Evolutionary conservation across 805 yeast species (phyloP).

Genomic region (Cyberlindnera bimundalis): DNA sequence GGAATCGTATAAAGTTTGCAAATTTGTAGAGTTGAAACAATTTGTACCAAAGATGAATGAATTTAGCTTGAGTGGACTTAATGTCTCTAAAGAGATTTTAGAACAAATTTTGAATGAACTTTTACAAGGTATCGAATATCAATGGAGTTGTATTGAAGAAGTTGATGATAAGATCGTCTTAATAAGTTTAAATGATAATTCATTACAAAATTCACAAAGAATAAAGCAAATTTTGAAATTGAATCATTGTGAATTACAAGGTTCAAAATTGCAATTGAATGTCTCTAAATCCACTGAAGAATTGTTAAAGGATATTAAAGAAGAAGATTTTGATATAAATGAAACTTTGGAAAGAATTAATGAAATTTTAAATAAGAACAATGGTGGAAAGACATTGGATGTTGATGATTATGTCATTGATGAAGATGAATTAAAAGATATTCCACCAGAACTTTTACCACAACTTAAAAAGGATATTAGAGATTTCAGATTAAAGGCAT

Average conservation of each 20-base stretch:
- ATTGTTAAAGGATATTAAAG: slow-evolving; percentile 12
- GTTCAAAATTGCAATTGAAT: slow-evolving; percentile 3
- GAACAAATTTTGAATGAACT: slow-evolving; percentile 34
- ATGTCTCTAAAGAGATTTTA: slow-evolving; percentile 29
- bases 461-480: slow-evolving; percentile 50
- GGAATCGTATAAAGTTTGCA: slow-evolving; percentile 9
- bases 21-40: slow-evolving; percentile 26
- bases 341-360: neutral
- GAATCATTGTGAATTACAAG: slow-evolving; percentile 1
- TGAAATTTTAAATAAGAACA: slow-evolving; percentile 6
- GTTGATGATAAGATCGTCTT: slow-evolving; percentile 35
- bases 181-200: slow-evolving; percentile 27
- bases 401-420: slow-evolving; percentile 47
- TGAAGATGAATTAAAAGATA: slow-evolving; percentile 51
- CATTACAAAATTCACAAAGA: neutral
- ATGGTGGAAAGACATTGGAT: neutral
- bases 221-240: slow-evolving; percentile 3
- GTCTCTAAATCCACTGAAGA: slow-evolving; percentile 14
- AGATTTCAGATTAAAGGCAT: slow-evolving; percentile 52
- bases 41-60: slow-evolving; percentile 37
- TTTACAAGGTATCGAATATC: slow-evolving; percentile 18
- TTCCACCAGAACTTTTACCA: slow-evolving; percentile 52
- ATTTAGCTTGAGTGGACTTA: slow-evolving; percentile 34
- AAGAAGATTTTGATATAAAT: neutral
- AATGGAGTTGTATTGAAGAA: slow-evolving; percentile 36